Evolutionary conservation across 2,329 filamentous ascomycete species (phyloP).

Genomic region (Fusarium sp.): DNA sequence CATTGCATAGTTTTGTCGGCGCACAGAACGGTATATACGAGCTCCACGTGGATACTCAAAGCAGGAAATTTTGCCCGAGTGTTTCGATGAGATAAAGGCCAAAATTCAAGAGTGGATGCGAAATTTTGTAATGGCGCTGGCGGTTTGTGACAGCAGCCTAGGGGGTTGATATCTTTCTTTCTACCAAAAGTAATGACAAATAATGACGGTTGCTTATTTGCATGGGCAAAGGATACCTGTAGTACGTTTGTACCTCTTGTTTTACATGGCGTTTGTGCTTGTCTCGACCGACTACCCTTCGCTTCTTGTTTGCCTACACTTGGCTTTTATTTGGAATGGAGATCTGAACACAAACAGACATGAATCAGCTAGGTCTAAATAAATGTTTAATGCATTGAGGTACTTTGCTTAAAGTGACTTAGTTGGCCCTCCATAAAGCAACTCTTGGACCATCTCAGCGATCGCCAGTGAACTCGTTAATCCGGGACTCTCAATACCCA

Average conservation of each 20-base stretch:
- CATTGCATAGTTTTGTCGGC: constrained; percentile 66
- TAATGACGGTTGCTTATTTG: constrained; percentile 38
- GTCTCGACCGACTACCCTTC: constrained; percentile 16
- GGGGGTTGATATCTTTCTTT: constrained; percentile 17
- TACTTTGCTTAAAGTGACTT: constrained; percentile 3
- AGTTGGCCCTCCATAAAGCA: constrained; percentile 61
- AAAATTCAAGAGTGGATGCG: background rate
- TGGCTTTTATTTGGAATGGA: constrained; percentile 13
- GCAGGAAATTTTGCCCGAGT: constrained; percentile 70
- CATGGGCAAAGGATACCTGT: constrained; percentile 43
- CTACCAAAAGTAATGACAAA: constrained; percentile 44
- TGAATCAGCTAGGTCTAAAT: background rate
- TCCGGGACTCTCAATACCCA: constrained; percentile 95
- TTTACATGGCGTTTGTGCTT: constrained; percentile 31
- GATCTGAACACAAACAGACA: background rate
- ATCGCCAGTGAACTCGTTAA: constrained; percentile 90
- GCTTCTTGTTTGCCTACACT: constrained; percentile 27
- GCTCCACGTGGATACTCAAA: constrained; percentile 74
- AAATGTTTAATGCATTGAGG: background rate
- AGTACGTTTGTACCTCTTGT: constrained; percentile 19
- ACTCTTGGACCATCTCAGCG: constrained; percentile 76
- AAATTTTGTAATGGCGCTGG: constrained; percentile 16
- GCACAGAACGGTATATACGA: constrained; percentile 83
- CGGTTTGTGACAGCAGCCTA: constrained; percentile 19
- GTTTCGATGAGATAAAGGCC: constrained; percentile 64